phyloP scores from a whole-genome alignment of 345 rosid species.

The Murraya paniculata region DNA sequence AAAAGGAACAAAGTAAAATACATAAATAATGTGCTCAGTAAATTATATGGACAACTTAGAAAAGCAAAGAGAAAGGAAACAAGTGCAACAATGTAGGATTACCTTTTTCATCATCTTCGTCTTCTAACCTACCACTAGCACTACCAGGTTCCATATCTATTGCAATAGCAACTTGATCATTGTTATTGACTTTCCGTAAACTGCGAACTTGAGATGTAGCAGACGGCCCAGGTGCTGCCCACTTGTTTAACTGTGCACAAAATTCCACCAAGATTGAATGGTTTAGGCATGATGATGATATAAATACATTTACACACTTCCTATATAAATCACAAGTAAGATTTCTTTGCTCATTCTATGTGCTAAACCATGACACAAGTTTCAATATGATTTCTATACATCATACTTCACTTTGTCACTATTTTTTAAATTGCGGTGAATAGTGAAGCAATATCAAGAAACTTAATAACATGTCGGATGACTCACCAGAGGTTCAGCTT shows the following conservation, averaged over 20 bases:
- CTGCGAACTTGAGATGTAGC: constrained; percentile 81
- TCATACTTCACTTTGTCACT: not conserved
- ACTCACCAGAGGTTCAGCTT: constrained; percentile 95
- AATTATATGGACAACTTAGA: not conserved
- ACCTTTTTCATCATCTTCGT: constrained; percentile 95
- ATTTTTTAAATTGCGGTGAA: not conserved
- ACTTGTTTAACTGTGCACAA: constrained; percentile 59
- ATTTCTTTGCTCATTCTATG: not conserved
- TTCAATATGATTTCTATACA: not conserved
- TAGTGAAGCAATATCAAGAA: not conserved
- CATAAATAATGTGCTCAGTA: not conserved
- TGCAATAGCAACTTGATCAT: constrained; percentile 85
- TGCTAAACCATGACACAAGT: not conserved
- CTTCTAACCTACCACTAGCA: constrained; percentile 54
- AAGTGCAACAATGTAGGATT: constrained; percentile 4
- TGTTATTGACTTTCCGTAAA: constrained; percentile 79
- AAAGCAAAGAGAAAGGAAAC: not conserved
- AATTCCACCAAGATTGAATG: constrained; percentile 13
- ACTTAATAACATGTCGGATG: constrained; percentile 4
- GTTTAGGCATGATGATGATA: not conserved
- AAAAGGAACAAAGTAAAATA: not conserved
- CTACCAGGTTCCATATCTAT: constrained; percentile 55
- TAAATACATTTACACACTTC: not conserved
- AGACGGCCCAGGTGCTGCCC: constrained; percentile 53
- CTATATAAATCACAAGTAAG: not conserved